phyloP scores from a whole-genome alignment of 352 stramenopile species.

The Peronospora destructor region DNA sequence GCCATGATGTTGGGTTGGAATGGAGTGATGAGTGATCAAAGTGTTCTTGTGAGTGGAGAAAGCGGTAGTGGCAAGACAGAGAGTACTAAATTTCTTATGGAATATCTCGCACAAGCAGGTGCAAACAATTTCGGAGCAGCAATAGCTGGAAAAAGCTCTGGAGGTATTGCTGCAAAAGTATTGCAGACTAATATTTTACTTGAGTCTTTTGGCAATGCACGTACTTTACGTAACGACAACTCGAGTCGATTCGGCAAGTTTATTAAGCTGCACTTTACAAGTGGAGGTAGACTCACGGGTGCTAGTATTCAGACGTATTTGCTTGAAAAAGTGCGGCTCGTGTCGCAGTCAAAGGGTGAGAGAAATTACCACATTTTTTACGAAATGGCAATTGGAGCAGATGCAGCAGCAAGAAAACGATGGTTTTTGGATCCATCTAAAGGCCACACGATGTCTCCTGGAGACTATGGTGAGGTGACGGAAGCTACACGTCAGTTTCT shows the following conservation, averaged over 20 bases:
- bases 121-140: slow-evolving; percentile 61
- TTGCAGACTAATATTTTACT: slow-evolving; percentile 87
- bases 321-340: slow-evolving; percentile 89
- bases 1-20: slow-evolving; percentile 67
- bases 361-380: slow-evolving; percentile 88
- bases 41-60: slow-evolving; percentile 83
- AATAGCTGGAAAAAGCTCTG: slow-evolving; percentile 28
- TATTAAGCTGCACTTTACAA: slow-evolving; percentile 87
- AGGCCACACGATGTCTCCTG: slow-evolving; percentile 28
- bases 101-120: slow-evolving; percentile 76
- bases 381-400: slow-evolving; percentile 64
- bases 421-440: slow-evolving; percentile 61
- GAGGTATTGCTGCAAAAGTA: slow-evolving; percentile 83
- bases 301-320: slow-evolving; percentile 91
- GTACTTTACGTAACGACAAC: slow-evolving; percentile 86
- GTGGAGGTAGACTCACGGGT: slow-evolving; percentile 58
- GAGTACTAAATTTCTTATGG: slow-evolving; percentile 86
- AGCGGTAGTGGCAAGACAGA: slow-evolving; percentile 86
- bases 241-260: slow-evolving; percentile 90
- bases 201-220: slow-evolving; percentile 86
- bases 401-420: slow-evolving; percentile 38
- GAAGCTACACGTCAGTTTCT: slow-evolving; percentile 48
- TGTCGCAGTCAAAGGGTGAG: slow-evolving; percentile 76
- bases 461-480: slow-evolving; percentile 39
- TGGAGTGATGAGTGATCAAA: slow-evolving; percentile 56